A percentile compares a stretch with the other conserved stretches of the same genome.
Evolutionary conservation across 345 rosid genomes (phyloP).

Genomic region (Mallotus nudiflorus): DNA sequence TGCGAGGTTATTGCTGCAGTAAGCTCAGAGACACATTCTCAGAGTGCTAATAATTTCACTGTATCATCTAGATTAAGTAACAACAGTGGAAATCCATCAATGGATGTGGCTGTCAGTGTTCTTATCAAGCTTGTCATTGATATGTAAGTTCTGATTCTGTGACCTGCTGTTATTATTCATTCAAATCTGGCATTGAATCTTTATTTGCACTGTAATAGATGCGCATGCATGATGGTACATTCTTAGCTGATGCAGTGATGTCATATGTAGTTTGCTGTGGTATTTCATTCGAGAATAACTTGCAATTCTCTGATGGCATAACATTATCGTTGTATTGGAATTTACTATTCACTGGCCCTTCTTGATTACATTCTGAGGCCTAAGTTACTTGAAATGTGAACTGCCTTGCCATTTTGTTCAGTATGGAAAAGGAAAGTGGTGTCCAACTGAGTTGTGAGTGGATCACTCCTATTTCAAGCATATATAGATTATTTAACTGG

Average conservation of each 20-base stretch:
- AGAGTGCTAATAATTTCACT: slow-evolving; percentile 59
- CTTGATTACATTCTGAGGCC: not conserved
- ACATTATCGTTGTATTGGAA: not conserved
- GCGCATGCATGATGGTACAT: slow-evolving; percentile 12
- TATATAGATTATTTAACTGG: not conserved
- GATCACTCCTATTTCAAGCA: not conserved
- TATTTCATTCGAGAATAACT: not conserved
- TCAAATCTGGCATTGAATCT: not conserved
- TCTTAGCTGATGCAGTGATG: slow-evolving; percentile 9
- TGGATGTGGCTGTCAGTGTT: slow-evolving; percentile 98
- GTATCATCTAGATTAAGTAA: slow-evolving; percentile 76
- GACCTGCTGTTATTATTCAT: not conserved
- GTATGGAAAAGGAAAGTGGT: not conserved
- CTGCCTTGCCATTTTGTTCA: too few relatives aligned
- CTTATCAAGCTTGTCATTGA: slow-evolving; percentile 94
- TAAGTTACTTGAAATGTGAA: not conserved
- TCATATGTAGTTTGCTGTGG: not conserved
- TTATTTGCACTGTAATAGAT: not conserved
- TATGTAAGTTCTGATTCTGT: slow-evolving; percentile 53
- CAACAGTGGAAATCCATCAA: slow-evolving; percentile 78
- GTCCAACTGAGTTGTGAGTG: not conserved
- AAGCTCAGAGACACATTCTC: slow-evolving; percentile 73
- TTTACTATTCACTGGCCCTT: not conserved
- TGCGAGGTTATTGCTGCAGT: slow-evolving; percentile 96
- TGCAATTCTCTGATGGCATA: not conserved